Base-by-base conservation (phyloP, 1,139 yeast genomes). In the Nakaseomyces glabratus region DNA sequence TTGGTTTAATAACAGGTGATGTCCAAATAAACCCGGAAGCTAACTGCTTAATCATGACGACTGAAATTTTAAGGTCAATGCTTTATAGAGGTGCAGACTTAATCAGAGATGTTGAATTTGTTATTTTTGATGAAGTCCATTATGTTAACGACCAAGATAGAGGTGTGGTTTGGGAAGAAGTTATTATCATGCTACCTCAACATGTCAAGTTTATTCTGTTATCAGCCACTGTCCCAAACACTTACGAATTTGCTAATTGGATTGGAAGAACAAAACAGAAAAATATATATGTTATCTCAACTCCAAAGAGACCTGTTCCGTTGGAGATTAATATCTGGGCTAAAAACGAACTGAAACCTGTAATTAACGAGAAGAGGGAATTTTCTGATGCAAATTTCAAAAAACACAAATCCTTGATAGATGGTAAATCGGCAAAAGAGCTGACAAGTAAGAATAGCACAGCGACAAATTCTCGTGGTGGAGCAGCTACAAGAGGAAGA, bases 81-180 rank as follows among this genome's bases (percentile, higher is more conserved):
- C 70, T 90, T 31, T 90, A 90, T 55, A 69, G 95, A 53, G 99
- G 98, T 36, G 94, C 97, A 0, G 98, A 90, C 59, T 66, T 90
- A 35, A 86, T 90, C 55, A 71, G 98, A 57, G 99, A 90, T 61
- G 97, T 93, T 17, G 97, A 90, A 43, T 90, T 90, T 69, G 96
- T 90, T 16, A 84, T 90, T 30, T 90, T 90, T 54, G 99, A 90
- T 61, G 99, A 90, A 59, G 97, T 90, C 3, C 99, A 90, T 61
- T 90, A 90, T 55, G 95, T 90, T 52, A 86, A 90, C 52, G 99
- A 90, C 62, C 82, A 84, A 39, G 95, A 86, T 52, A 73, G 99
- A 58, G 99, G 99, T 54, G 98, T 90, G 21, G 99, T 90, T 5
- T 90, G 99, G 99, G 99, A 90, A 61, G 99, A 90, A 58, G 95